A percentile compares a stretch with the other conserved stretches of the same genome.
Evolutionary conservation across 768 basidiomycete genomes (phyloP).

Genomic region (Lentinula detonsa): DNA sequence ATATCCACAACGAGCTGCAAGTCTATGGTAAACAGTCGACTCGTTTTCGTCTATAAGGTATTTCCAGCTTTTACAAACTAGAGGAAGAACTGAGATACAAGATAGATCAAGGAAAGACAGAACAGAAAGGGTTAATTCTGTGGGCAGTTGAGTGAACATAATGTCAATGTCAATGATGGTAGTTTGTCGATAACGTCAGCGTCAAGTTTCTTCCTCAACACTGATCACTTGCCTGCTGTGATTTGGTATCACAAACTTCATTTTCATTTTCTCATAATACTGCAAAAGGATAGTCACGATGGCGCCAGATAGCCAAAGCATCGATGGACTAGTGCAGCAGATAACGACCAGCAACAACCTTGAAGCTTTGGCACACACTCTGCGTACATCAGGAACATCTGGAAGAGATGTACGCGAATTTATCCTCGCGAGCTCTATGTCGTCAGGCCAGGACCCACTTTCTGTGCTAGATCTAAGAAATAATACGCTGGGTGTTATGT

Average conservation of each 20-base stretch:
- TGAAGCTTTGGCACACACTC: slow-evolving; percentile 31
- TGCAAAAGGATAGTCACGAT: slow-evolving; percentile 8
- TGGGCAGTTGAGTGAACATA: slow-evolving; percentile 43
- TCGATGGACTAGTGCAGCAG: slow-evolving; percentile 35
- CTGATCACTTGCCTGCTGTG: not conserved
- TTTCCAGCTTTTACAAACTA: slow-evolving; percentile 41
- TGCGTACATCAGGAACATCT: slow-evolving; percentile 33
- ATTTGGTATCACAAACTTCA: not conserved
- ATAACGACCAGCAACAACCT: slow-evolving; percentile 39
- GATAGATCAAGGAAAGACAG: slow-evolving; percentile 44
- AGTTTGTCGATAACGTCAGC: not conserved
- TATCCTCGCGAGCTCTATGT: slow-evolving; percentile 46
- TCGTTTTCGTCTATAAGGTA: slow-evolving; percentile 42
- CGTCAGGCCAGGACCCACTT: slow-evolving; percentile 66
- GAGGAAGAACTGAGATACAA: slow-evolving; percentile 28
- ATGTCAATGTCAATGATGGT: not conserved
- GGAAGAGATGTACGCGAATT: slow-evolving; percentile 53
- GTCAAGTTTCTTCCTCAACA: not conserved
- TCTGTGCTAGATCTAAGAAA: slow-evolving; percentile 43
- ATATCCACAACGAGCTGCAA: slow-evolving; percentile 47
- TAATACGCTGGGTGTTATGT: slow-evolving; percentile 63
- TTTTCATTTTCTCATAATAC: not conserved
- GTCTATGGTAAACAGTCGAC: slow-evolving; percentile 48
- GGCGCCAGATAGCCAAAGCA: slow-evolving; percentile 20
- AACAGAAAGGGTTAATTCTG: slow-evolving; percentile 49